Evolutionary conservation across 2,329 filamentous ascomycete genomes (phyloP), one percentile per base, ranked within the genome.

Genomic region (Nigrospora oryzae): DNA sequence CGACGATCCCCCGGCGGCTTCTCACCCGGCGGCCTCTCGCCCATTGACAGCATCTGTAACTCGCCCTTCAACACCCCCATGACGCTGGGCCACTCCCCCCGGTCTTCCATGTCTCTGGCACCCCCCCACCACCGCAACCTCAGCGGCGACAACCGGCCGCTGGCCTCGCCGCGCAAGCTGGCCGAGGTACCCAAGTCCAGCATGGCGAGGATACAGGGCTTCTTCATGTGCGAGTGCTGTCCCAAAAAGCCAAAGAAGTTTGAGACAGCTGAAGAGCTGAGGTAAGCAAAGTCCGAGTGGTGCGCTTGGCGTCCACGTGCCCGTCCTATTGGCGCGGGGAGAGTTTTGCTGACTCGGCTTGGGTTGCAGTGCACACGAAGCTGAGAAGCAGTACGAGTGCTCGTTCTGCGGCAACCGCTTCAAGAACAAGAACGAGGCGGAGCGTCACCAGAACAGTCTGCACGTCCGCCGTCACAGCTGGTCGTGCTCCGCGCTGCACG

Each of bases 371-470:
- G 71, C 83, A 38, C 91, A 97, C 63, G 88, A 93, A 65, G 83
- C 88, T 60, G 93, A 97, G 65, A 97, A 97, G 65, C 91, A 97
- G 65, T 97, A 96, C 63, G 87, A 87, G 50, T 97, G 91, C 64
- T 77, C 81, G 28, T 97, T 88, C 62, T 97, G 91, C 63, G 86
- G 86, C 36, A 96, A 96, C 62, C 83, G 91, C 11, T 97, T 97
- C 73, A 97, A 97, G 68, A 97, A 97, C 69, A 97, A 97, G 68
- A 97, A 97, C 57, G 93, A 97, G 68, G 90, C 90, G 3, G 91
- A 97, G 64, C 81, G 93, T 31, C 91, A 97, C 62, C 90, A 95
- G 59, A 97, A 96, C 59, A 95, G 90, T 13, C 78, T 97, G 11
- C 91, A 97, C 63, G 77, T 97, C 10, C 82, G 91, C 32, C 83